Evolutionary conservation across 306 rosid species (phyloP), one percentile per base, ranked within the genome.

Genomic region (Pterocarpus santalinus): DNA sequence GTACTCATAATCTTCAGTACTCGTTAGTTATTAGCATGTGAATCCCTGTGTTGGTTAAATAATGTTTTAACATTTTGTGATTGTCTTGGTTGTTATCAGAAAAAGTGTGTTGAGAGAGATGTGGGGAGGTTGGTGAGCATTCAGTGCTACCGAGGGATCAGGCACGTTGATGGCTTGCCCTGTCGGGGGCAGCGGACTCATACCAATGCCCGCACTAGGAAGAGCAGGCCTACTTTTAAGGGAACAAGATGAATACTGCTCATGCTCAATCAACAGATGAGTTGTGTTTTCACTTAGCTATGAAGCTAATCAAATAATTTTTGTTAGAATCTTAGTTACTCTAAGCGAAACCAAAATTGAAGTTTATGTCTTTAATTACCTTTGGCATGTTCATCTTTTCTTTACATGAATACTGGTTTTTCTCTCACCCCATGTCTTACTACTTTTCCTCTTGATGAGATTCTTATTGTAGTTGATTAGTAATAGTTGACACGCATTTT

Each of bases 181-280:
- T 90, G 93, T 76, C 82, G 93, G 13, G 93, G 93, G 47, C 93
- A 90, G 83, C 84, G 93, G 65, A 90, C 93, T 8, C 90, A 88
- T 75, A 88, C 93, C 2, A 90, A 90, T 71, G 87, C 93, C 22
- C 88, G 89, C 81, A 90, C 93, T 63, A 60, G 86, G 86, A 90
- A 75, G 87, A 81, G 83, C 17, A 86, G 81, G 80, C 82, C 77
- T 9, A 79, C 79, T 76, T 30, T 14, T 32, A 47, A 44, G 5
- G 85, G 81, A 58, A 28, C 85, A 7, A 83, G 85, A 80, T 80
- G 80, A 69, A 51, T 76, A 46, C 65, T 60, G 74, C 70, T 76
- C 15, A 30, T 55, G n/a, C 65, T 76, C 34, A 7, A 60, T 80
- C 58, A 68, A 77, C 51, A 17, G 68, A 79, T 75, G 82, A 80